Base-by-base conservation (phyloP, 2,329 filamentous ascomycete species). In the Cytospora chrysosperma region DNA sequence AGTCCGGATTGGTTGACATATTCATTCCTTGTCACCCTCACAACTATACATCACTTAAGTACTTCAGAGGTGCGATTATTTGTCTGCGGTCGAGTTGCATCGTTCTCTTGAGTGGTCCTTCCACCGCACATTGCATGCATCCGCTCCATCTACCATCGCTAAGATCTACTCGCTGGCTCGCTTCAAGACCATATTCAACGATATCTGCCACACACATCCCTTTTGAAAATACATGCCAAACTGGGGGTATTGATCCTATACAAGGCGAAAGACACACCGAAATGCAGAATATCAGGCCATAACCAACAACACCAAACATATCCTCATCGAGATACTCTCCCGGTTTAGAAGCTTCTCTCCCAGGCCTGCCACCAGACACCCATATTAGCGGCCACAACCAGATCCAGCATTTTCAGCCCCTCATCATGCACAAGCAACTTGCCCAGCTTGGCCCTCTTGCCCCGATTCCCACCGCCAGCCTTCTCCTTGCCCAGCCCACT, bases 291-390 rank as follows among this genome's bases (percentile, higher is more conserved):
- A 9, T 43, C 19, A 21, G 5, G 2, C n/a, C 7, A 43, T 3
- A n/a, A 43, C 40, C 17, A 13, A 21, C 4, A 34, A 34, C 32
- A 34, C n/a, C n/a, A 13, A 47, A n/a, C 17, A 43, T 12, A 19
- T 8, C 13, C 43, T 21, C 43, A n/a, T 12, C 21, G 7, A 47
- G 0, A 1, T 50, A 37, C 24, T 17, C 1, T 21, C 15, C 4
- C 32, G 12, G 2, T 21, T 27, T 28, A 73, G 34, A 74, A 78
- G 72, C 76, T 81, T 70, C 78, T 82, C 70, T 92, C 89, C 85
- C 93, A 97, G 4, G 91, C 87, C 70, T 88, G 88, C 93, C 94
- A 98, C 92, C 93, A 99, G 19, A 98, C 79, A 1, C 91, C 92
- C 77, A 99, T 85, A 72, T 97, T 97, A 13, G 93, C 90, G 4